Evolutionary conservation across 2,329 filamentous ascomycete species (phyloP), one percentile per base, ranked within the genome.

Genomic region (Tolypocladium guangdongense): DNA sequence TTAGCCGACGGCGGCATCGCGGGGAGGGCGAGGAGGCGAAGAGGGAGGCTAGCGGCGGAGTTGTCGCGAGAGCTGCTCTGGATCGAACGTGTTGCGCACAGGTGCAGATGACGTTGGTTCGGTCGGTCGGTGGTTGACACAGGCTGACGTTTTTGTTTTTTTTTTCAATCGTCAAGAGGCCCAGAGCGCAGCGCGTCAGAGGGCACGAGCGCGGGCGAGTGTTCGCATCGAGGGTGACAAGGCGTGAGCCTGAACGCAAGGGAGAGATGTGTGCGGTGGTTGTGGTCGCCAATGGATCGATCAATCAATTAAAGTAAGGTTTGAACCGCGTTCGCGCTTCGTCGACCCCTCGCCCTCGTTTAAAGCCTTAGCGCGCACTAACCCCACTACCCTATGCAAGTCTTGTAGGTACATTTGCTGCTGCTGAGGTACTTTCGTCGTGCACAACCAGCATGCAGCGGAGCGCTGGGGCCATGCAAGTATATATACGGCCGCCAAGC

Each of bases 1-100:
- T 71, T 72, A 47, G 66, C 63, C 52, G 70, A 70, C 27, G 66
- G 60, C 52, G 71, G 68, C 71, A 73, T 73, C 36, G 48, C 59
- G 52, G 54, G 43, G 51, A 54, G 48, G 22, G 41, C 46, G 49
- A 54, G 49, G 54, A 49, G 32, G 55, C 41, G 54, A 39, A 55
- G 48, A 41, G 49, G 53, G 43, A 36, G 41, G 39, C 7, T 24
- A 49, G 46, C 24, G 43, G 24, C 45, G 41, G 33, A 14, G 52
- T 20, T 51, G 32, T 32, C 24, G 49, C 24, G 24, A 33, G 27
- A 12, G 11, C 24, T 14, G 27, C 8, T 32, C 27, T 3, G 27
- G 18, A 24, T 46, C 27, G 43, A 32, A 18, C 2, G 41, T 45
- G 14, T 27, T 24, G 41, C 41, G 41, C 41, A 27, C 41, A 27